A percentile compares a stretch with the other conserved stretches of the same genome.
These are phyloP conservation scores for Nannochloropsis gaditana DNA, from an alignment of 108 stramenopile species.

Conservation along the genomic window DNA sequence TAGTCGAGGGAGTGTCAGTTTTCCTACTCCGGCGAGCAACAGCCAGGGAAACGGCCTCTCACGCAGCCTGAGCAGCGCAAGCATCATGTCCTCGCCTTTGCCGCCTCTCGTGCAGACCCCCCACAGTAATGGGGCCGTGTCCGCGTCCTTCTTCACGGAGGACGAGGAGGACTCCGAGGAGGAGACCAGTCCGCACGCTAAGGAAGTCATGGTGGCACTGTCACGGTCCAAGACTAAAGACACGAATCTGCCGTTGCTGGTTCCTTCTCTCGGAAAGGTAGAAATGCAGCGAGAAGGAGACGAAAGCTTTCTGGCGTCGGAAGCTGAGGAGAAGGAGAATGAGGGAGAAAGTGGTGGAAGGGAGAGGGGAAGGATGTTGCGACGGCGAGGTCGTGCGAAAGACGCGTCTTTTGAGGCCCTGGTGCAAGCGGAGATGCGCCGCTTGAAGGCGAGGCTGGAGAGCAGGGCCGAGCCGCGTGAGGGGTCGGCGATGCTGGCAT, in stretches of 20 bases:
- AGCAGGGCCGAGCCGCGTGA: too few relatives aligned
- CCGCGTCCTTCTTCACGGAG: neutral
- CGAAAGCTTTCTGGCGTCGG: neutral
- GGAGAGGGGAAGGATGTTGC: neutral
- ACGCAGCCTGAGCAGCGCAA: neutral
- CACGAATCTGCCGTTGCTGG: neutral
- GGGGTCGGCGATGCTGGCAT: too few relatives aligned
- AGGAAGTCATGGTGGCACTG: neutral
- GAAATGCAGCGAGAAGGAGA: neutral
- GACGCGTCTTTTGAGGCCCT: neutral
- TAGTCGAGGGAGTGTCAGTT: neutral
- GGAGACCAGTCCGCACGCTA: neutral
- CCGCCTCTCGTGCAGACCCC: neutral
- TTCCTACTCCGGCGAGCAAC: neutral
- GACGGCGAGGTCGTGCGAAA: neutral
- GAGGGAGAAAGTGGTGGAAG: neutral
- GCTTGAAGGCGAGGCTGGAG: neutral
- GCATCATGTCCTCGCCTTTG: conserved; percentile 15
- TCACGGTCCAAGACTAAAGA: neutral
- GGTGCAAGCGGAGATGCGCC: neutral
- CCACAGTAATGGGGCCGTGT: neutral
- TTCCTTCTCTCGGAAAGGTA: neutral
- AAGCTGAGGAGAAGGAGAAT: neutral
- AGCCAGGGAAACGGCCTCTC: neutral
- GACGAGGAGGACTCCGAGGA: neutral